Percentiles rank a stretch among this genome's conserved stretches.
These are phyloP conservation scores for Rosa lucieae DNA, from an alignment of 306 rosid species.

Conservation along the genomic window DNA sequence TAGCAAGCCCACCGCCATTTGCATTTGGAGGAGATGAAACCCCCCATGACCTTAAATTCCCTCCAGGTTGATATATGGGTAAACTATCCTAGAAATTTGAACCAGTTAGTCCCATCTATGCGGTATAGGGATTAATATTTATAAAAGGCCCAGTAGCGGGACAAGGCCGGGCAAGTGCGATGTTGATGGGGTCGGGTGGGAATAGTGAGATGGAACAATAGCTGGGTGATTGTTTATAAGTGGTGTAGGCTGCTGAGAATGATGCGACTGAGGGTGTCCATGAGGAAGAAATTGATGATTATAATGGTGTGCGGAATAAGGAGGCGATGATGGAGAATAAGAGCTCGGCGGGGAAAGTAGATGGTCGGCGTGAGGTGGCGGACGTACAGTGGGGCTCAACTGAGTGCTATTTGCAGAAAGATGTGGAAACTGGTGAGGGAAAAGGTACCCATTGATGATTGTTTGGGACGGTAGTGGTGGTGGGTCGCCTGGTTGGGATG, in stretches of 20 bases:
- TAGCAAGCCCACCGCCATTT: conserved; percentile 79
- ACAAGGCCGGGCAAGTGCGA: conserved; percentile 60
- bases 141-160: conserved; percentile 63
- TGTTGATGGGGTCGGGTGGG: conserved; percentile 55
- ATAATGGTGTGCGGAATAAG: too few relatives aligned
- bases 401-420: too few relatives aligned
- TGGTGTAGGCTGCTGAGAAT: conserved; percentile 67
- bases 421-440: too few relatives aligned
- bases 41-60: conserved; percentile 81
- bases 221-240: conserved; percentile 78
- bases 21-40: conserved; percentile 65
- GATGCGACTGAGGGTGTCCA: too few relatives aligned
- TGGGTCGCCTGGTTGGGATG: too few relatives aligned
- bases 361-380: too few relatives aligned
- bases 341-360: too few relatives aligned
- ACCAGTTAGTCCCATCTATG: conserved; percentile 71
- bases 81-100: conserved; percentile 66
- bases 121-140: conserved; percentile 60
- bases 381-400: too few relatives aligned
- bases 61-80: conserved; percentile 90
- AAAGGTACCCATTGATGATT: too few relatives aligned
- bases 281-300: too few relatives aligned
- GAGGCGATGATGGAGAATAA: too few relatives aligned
- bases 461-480: too few relatives aligned
- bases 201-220: conserved; percentile 87